Evolutionary conservation across 2,329 filamentous ascomycete genomes (phyloP), one percentile per base, ranked within the genome.

Genomic region (Hypoxylon sp.): DNA sequence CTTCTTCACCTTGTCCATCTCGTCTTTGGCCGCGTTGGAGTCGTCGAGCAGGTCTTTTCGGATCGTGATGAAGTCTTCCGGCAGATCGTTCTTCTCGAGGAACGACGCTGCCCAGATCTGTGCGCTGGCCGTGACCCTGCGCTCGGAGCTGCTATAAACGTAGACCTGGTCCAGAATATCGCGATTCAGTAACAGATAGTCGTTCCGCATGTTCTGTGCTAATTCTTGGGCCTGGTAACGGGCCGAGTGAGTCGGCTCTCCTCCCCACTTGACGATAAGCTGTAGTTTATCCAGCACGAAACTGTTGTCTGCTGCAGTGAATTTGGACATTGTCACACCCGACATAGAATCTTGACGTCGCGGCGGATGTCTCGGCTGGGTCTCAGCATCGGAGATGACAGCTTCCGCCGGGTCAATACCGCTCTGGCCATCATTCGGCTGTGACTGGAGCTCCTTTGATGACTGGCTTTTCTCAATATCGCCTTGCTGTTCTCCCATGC

Each of bases 1-100:
- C 84, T 99, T 99, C 83, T 99, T 99, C 53, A 99, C 95, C 76
- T 97, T 97, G 77, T 99, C 96, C 90, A 97, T 99, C 70, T 97
- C 92, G 73, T 99, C 95, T 74, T 99, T 99, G 55, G 95, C 95
- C 3, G 95, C 95, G 74, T 99, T 99, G 0, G 93, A 98, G 72
- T 99, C 95, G 73, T 99, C 95, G 2, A 99, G 79, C 5, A 99
- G 83, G 75, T 98, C 93, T 73, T 99, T 99, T 49, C 95, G 88
- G 54, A 98, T 88, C 27, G 87, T 89, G 62, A 99, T 96, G 64
- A 91, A 92, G 68, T 96, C 91, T 20, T 91, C 86, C 0, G 90
- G 86, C 13, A 97, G 81, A 51, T 97, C 90, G 72, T 96, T 92
- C 70, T 91, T 86, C 47, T 92, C 90, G 38, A 98, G 79, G 73